Percentiles rank a stretch among this genome's conserved stretches.
These are phyloP conservation scores for Phytophthora pinifolia DNA, from an alignment of 352 stramenopile genomes.

Conservation along the genomic window DNA sequence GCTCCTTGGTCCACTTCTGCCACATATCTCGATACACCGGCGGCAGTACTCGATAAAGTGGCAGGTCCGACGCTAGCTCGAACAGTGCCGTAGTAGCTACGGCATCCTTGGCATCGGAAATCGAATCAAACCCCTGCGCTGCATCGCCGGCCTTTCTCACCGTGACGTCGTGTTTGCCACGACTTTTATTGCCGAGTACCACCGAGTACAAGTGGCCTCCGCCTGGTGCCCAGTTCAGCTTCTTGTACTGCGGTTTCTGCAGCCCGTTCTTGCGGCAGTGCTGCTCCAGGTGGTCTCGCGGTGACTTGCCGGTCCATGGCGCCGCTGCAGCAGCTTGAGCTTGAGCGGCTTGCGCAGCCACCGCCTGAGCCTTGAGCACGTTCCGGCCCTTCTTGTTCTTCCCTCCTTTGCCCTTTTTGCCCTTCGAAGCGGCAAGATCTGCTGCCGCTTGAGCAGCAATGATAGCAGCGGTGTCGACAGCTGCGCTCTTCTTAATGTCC, in stretches of 20 bases:
- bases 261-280: constrained; percentile 88
- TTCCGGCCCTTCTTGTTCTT: constrained; percentile 37
- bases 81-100: constrained; percentile 89
- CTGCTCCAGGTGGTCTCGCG: constrained; percentile 88
- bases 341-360: constrained; percentile 22
- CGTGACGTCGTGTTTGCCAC: constrained; percentile 40
- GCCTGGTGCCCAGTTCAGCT: constrained; percentile 24
- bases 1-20: constrained; percentile 59
- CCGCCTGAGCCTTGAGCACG: constrained; percentile 29
- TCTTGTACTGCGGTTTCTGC: constrained; percentile 78
- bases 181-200: constrained; percentile 46
- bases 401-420: constrained; percentile 35
- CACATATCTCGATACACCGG: constrained; percentile 89
- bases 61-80: constrained; percentile 76
- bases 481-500: constrained; percentile 44
- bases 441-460: constrained; percentile 27
- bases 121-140: constrained; percentile 50
- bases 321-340: constrained; percentile 16
- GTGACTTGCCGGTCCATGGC: constrained; percentile 79
- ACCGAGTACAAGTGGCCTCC: constrained; percentile 53
- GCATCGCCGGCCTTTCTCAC: constrained; percentile 41
- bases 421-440: constrained; percentile 24
- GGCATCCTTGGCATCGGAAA: constrained; percentile 72
- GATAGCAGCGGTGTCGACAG: constrained; percentile 26
- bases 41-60: constrained; percentile 89